Percentiles rank a stretch among this genome's conserved stretches.
Conservation (phyloP, 2,329 filamentous ascomycete genomes). For the Neonectria ditissima region DNA sequence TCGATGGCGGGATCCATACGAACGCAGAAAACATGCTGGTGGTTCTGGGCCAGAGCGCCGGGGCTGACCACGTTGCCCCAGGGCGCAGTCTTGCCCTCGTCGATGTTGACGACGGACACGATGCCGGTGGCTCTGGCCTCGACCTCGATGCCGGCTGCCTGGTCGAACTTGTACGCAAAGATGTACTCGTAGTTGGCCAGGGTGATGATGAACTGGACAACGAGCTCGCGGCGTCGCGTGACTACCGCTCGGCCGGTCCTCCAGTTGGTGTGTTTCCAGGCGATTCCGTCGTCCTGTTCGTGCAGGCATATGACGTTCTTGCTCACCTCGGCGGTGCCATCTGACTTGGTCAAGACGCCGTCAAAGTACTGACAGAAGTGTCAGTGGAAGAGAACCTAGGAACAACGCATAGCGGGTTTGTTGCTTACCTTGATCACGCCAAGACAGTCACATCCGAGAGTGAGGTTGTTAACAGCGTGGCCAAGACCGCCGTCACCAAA, state of each 20-base stretch:
- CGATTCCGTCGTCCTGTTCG: conserved; percentile 61
- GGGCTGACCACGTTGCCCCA: conserved; percentile 72
- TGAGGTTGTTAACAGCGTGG: conserved; percentile 73
- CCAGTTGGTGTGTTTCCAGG: conserved; percentile 72
- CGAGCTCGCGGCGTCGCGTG: conserved; percentile 65
- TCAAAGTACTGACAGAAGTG: conserved; percentile 49
- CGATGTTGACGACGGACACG: conserved; percentile 58
- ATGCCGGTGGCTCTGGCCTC: conserved; percentile 57
- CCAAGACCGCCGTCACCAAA: conserved; percentile 76
- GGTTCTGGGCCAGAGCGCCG: conserved; percentile 72
- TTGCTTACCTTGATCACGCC: conserved; percentile 64
- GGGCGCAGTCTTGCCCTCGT: conserved; percentile 64
- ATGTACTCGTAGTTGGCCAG: conserved; percentile 72
- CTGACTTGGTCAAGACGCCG: conserved; percentile 46
- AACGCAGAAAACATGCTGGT: conserved; percentile 74
- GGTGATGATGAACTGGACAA: conserved; percentile 72
- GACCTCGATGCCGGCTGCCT: conserved; percentile 57
- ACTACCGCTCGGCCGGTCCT: conserved; percentile 67
- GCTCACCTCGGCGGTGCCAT: conserved; percentile 52
- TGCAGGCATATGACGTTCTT: conserved; percentile 57
- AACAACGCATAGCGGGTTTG: neutral
- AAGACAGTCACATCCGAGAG: conserved; percentile 75
- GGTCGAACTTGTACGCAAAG: conserved; percentile 61
- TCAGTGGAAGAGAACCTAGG: neutral
- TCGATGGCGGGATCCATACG: conserved; percentile 73